phyloP scores from a whole-genome alignment of 306 rosid genomes.

The Senna siamea region DNA sequence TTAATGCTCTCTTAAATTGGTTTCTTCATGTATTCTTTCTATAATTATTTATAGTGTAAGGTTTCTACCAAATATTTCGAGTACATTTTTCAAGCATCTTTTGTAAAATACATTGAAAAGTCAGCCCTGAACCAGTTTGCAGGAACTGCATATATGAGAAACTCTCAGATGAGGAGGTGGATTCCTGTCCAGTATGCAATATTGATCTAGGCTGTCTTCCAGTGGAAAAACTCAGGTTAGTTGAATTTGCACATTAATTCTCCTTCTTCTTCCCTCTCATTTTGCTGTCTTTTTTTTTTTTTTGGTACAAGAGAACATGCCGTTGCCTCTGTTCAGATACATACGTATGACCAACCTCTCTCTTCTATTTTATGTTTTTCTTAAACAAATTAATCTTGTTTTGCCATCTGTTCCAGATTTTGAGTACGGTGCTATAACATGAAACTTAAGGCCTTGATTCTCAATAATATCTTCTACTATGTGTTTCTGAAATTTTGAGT shows the following conservation, averaged over 20 bases:
- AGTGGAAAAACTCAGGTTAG: conserved; percentile 84
- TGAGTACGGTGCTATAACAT: not conserved
- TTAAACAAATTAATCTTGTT: conserved; percentile 3
- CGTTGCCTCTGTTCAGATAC: not conserved
- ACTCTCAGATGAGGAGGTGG: conserved; percentile 83
- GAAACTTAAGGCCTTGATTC: not conserved
- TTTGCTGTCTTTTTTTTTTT: not conserved
- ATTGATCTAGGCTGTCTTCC: conserved; percentile 86
- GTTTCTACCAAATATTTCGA: not conserved
- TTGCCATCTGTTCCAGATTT: not conserved
- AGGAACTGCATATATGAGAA: conserved; percentile 81
- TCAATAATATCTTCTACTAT: not conserved
- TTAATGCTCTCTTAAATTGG: not conserved
- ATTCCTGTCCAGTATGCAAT: conserved; percentile 81
- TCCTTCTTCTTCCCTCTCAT: not conserved
- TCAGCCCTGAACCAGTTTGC: conserved; percentile 70
- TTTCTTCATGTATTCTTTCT: not conserved
- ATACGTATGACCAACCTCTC: not conserved
- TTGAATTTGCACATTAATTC: not conserved
- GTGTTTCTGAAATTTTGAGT: not conserved
- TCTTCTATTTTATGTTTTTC: not conserved
- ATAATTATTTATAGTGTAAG: not conserved
- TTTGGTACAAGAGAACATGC: conserved; percentile 17
- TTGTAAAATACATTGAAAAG: conserved; percentile 37
- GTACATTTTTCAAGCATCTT: conserved; percentile 10